phyloP scores from a whole-genome alignment of 2,329 filamentous ascomycete genomes.

The Orbilia oligospora region DNA sequence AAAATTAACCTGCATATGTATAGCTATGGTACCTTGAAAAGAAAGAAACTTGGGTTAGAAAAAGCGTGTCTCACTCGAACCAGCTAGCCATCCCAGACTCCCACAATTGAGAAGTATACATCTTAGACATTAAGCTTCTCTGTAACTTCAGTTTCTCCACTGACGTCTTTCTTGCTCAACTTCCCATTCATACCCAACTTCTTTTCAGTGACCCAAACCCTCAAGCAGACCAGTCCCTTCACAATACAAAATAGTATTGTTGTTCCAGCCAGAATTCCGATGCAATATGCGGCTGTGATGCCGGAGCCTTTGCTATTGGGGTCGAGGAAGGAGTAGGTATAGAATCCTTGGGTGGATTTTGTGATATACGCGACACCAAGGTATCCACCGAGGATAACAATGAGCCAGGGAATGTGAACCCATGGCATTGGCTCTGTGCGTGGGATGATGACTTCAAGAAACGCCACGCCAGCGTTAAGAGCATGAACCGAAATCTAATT shows the following conservation, averaged over 20 bases:
- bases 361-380: slow-evolving; percentile 82
- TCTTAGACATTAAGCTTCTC: slow-evolving; percentile 51
- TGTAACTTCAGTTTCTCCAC: slow-evolving; percentile 62
- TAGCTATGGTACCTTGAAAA: slow-evolving; percentile 2
- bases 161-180: slow-evolving; percentile 64
- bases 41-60: not conserved
- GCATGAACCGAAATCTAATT: slow-evolving; percentile 78
- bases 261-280: slow-evolving; percentile 73
- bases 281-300: slow-evolving; percentile 76
- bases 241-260: slow-evolving; percentile 72
- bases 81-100: not conserved
- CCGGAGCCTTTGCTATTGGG: slow-evolving; percentile 70
- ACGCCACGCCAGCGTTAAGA: slow-evolving; percentile 79
- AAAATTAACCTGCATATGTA: slow-evolving; percentile 11
- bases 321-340: slow-evolving; percentile 85
- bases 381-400: slow-evolving; percentile 80
- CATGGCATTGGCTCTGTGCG: slow-evolving; percentile 76
- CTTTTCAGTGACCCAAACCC: slow-evolving; percentile 70
- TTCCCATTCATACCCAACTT: slow-evolving; percentile 68
- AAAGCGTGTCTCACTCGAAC: slow-evolving; percentile 15
- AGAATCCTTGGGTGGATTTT: slow-evolving; percentile 78
- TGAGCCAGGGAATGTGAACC: slow-evolving; percentile 77
- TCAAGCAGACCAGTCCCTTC: slow-evolving; percentile 71
- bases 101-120: not conserved
- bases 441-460: slow-evolving; percentile 81